Base-by-base conservation (phyloP, 2,329 filamentous ascomycete species). In the Trichoderma harzianum region DNA sequence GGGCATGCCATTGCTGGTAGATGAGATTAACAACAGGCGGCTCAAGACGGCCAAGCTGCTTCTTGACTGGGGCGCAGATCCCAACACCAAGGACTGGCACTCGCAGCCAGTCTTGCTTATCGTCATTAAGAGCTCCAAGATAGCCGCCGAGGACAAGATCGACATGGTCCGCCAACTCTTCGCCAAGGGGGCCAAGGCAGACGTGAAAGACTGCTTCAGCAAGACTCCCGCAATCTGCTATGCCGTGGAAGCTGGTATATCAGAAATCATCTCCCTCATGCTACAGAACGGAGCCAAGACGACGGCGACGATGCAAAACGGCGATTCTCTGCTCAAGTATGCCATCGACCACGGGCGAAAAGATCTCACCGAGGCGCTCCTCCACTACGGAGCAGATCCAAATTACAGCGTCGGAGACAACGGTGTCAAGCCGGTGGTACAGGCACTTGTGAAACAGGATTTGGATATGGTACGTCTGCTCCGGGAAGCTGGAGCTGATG, bases 1-100 rank as follows among this genome's bases (percentile, higher is more conserved):
- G 0, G 83, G 82, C 12, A 69, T 75, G 0, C 77, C 78, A 2
- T 77, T 84, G 11, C 74, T 83, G 7, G 77, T 78, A 4, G 78
- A 81, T 28, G 77, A 80, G 0, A 73, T 84, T 3, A 65, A 73
- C 65, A 79, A 79, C 71, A 74, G 79, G 53, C 77, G 79, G 57
- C 69, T 80, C n/a, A 79, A 79, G 5, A 74, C 80, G 26, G 77
- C 77, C 8, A 75, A 77, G 61, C 71, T 80, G 10, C 76, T 83
- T 6, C 75, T 83, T 5, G 75, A 78, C 14, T 74, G 75, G 21
- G 80, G 81, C 11, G 82, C 82, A 5, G 75, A 80, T 26, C 77
- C 78, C 8, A 78, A 79, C 72, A 77, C 76, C 12, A 75, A 75
- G 12, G 81, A 82, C 69, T 74, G 78, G 8, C 74, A 76, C 8